Conservation (phyloP, 2,329 filamentous ascomycete genomes). For the Chrysoporthe deuterocubensis region DNA sequence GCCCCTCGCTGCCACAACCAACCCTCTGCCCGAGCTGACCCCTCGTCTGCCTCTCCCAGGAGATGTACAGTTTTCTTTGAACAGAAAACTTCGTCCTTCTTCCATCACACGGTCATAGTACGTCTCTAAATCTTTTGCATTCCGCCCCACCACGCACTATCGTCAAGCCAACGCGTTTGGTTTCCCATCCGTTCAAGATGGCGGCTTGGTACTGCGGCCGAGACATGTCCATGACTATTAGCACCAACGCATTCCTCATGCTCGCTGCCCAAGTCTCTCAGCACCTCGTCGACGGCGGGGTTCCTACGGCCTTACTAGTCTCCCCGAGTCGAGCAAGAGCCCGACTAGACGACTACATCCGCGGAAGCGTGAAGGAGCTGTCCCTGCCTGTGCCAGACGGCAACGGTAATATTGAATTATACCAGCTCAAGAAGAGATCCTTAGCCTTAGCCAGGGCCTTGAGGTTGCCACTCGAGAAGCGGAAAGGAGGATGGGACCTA, state of each 20-base stretch:
- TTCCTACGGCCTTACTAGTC: neutral
- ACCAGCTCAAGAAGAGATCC: neutral
- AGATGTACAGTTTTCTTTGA: too few relatives aligned
- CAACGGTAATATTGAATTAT: neutral
- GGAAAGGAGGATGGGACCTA: neutral
- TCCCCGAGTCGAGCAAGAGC: neutral
- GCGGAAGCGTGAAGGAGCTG: neutral
- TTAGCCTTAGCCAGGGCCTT: neutral
- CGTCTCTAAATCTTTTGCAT: too few relatives aligned
- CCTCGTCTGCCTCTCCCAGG: too few relatives aligned
- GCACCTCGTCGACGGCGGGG: neutral
- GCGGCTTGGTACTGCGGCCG: neutral
- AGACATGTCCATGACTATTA: neutral
- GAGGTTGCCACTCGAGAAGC: neutral
- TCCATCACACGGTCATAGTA: too few relatives aligned
- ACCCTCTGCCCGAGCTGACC: too few relatives aligned
- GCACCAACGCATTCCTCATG: neutral
- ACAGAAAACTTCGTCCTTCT: too few relatives aligned
- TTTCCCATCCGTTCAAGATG: neutral
- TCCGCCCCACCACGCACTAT: too few relatives aligned
- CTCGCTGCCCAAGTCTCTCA: neutral
- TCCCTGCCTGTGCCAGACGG: too few relatives aligned
- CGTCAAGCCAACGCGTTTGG: too few relatives aligned
- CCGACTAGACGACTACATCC: neutral
- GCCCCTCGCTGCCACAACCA: too few relatives aligned